Evolutionary conservation across 2,329 filamentous ascomycete species (phyloP).

Genomic region (Elsinoe batatas): DNA sequence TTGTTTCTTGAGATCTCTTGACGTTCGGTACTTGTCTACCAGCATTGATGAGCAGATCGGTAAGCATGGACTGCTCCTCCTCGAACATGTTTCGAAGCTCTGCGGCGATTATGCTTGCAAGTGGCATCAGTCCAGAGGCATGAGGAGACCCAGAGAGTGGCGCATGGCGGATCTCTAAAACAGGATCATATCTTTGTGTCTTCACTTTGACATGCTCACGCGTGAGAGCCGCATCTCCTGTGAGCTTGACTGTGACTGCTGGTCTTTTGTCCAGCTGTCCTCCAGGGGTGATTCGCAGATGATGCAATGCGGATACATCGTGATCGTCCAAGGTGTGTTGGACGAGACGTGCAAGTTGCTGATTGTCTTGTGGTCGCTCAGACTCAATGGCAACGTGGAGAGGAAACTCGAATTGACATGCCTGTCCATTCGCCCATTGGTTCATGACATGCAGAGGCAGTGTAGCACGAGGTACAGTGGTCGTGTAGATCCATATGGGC

Average conservation of each 20-base stretch:
- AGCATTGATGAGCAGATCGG: slow-evolving; percentile 21
- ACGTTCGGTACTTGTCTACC: slow-evolving; percentile 2
- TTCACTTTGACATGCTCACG: slow-evolving; percentile 47
- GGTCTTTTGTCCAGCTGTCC: slow-evolving; percentile 37
- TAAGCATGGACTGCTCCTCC: slow-evolving; percentile 79
- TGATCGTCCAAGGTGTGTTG: slow-evolving; percentile 79
- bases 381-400: slow-evolving; percentile 71
- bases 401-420: slow-evolving; percentile 80
- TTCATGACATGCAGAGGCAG: slow-evolving; percentile 80
- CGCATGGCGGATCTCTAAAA: slow-evolving; percentile 70
- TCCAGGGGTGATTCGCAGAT: slow-evolving; percentile 52
- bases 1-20: slow-evolving; percentile 25
- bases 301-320: slow-evolving; percentile 77
- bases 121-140: slow-evolving; percentile 45
- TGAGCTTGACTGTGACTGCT: slow-evolving; percentile 61
- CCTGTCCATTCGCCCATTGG: slow-evolving; percentile 83
- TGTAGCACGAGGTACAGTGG: slow-evolving; percentile 77
- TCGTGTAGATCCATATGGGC: slow-evolving; percentile 94
- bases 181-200: slow-evolving; percentile 58
- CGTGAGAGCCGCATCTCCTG: slow-evolving; percentile 46
- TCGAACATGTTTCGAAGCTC: slow-evolving; percentile 69
- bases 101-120: slow-evolving; percentile 68
- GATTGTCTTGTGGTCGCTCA: slow-evolving; percentile 55
- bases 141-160: slow-evolving; percentile 55
- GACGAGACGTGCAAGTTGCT: slow-evolving; percentile 66